Evolutionary conservation across 768 basidiomycete genomes (phyloP), one percentile per base, ranked within the genome.

Genomic region (Amanita thiersii): DNA sequence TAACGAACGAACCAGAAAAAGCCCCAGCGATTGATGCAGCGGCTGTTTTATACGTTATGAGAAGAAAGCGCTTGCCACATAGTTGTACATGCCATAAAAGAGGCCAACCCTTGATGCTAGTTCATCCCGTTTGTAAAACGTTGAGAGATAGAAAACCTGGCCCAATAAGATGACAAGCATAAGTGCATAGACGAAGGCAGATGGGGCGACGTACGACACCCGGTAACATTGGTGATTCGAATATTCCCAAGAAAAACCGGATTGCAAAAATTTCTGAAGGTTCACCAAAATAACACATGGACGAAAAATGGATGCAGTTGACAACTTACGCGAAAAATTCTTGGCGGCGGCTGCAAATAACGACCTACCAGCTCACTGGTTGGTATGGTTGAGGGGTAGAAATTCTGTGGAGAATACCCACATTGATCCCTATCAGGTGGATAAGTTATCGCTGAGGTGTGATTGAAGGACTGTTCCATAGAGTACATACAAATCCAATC

Each of bases 111-210:
- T 59, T 11, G 65, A 65, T n/a, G 72, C 72, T 5, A 76, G 57
- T 51, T 76, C 73, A 34, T 66, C 61, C 24, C 73, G 56, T 46
- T 64, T 70, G 52, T 73, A 73, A 44, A 72, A 73, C 1, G 69
- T 70, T 2, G 69, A 70, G n/a, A 74, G 57, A 49, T 73, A 73
- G 51, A 68, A 72, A 2, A 74, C 61, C 35, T 40, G 11, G 12
- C 12, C 15, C 8, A 37, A 21, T 1, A 37, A 11, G 19, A 20
- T n/a, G 11, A 4, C 3, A n/a, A 12, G 18, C 20, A n/a, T 3
- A 35, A 37, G 5, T 37, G n/a, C 6, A 33, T 14, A 14, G 5
- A 6, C 5, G 5, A 6, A 33, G 5, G 5, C 5, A 33, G n/a
- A 33, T 6, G 5, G n/a, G 3, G 9, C 28, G 14, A 32, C 39